Base-by-base conservation (phyloP, 768 basidiomycete species). In the Candolleomyces efflorescens region DNA sequence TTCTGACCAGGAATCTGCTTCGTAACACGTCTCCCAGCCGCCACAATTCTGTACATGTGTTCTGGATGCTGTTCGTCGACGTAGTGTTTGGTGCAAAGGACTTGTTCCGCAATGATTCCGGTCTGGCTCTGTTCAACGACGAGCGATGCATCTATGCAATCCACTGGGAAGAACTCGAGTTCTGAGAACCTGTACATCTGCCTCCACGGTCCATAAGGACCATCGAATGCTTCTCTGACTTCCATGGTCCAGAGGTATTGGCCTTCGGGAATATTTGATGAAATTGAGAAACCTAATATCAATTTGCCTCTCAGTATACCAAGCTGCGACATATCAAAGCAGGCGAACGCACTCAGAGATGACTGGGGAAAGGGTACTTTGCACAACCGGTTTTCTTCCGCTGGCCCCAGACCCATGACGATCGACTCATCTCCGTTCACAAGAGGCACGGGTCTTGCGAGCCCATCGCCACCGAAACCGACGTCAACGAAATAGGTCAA, bases 401-500 rank as follows among this genome's bases (percentile, higher is more conserved):
- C 6, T 36, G 45, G 46, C 46, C 36, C 55, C 5, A 38, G 15
- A 5, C 55, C 36, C 46, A 26, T 24, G 17, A 48, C 45, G 10
- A 46, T 38, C 5, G 43, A 46, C 15, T 56, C 55, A n/a, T 38
- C 36, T 12, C 51, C 51, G 15, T 4, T 7, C 36, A 53, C 36
- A 22, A 56, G 46, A 3, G 55, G 55, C 4, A 56, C 23, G 10
- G 55, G 55, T 27, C 55, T 27, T 13, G 37, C 46, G 11, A 56
- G 27, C 5, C 32, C 36, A 13, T 20, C 43, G 13, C 24, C 22
- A 3, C 72, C 71, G 49, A 69, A 69, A 4, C 72, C 71, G 7
- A 66, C 70, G 56, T 73, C 71, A 13, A 70, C 67, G 15, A 71
- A 13, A 51, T 68, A 74, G 0, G 71, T 72, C 53, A 62, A 53